These are phyloP conservation scores for Arxiozyma slooffiae DNA, from an alignment of 1,139 yeast species.

Conservation along the genomic window DNA sequence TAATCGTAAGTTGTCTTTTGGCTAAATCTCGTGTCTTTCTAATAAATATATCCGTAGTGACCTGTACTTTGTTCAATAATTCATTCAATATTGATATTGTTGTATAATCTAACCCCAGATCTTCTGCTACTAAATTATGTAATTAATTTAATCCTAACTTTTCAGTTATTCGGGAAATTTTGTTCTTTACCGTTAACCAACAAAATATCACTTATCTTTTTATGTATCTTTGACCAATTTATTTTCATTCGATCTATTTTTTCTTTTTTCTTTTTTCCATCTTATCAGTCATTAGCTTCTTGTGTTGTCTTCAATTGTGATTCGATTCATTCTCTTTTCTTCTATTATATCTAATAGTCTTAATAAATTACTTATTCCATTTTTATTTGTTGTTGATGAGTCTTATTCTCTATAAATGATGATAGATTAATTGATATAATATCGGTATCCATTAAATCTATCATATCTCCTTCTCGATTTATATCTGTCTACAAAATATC, in stretches of 20 bases:
- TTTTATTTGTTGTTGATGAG: not conserved
- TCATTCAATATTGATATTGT: conserved; percentile 49
- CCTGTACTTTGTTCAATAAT: conserved; percentile 40
- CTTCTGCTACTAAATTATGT: conserved; percentile 58
- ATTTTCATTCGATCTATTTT: not conserved
- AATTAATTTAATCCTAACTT: conserved; percentile 36
- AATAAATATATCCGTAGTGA: conserved; percentile 18
- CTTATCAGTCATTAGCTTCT: not conserved
- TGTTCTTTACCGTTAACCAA: not conserved
- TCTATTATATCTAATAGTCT: not conserved
- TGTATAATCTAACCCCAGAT: conserved; percentile 64
- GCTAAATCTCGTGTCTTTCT: conserved; percentile 55
- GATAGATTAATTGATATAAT: not conserved
- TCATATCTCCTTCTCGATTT: not conserved
- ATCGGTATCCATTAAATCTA: conserved; percentile 6
- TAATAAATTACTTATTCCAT: not conserved
- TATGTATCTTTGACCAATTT: not conserved
- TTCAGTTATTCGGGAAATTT: conserved; percentile 8
- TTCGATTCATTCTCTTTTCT: not conserved
- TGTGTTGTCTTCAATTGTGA: not conserved
- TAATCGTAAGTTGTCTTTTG: conserved; percentile 57
- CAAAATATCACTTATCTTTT: not conserved
- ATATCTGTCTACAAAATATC: not conserved
- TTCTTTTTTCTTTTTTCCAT: too few relatives aligned
- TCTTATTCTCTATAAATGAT: not conserved